These are phyloP conservation scores for Terana coerulea DNA, from an alignment of 768 basidiomycete genomes.

Conservation along the genomic window DNA sequence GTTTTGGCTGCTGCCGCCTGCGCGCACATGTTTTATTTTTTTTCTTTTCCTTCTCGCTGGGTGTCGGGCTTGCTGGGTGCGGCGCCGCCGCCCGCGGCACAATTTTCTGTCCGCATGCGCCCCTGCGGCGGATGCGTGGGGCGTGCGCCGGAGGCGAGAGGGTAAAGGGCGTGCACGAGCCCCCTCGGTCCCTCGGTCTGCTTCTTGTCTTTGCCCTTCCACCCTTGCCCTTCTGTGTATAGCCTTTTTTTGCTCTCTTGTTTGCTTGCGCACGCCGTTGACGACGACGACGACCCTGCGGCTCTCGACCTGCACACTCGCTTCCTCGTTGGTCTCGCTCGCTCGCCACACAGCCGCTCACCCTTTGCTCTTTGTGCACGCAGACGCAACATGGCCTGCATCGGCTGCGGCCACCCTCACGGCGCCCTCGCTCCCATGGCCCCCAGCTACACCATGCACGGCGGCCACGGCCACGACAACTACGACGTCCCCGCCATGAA, in stretches of 20 bases:
- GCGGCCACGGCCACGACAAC: conserved; percentile 23
- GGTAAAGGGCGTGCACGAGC: too few species aligned
- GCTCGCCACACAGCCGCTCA: conserved; percentile 46
- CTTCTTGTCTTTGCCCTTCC: not conserved
- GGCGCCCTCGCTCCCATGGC: conserved; percentile 25
- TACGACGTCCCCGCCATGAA: conserved; percentile 22
- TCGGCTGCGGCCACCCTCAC: conserved; percentile 70
- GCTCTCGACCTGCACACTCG: not conserved
- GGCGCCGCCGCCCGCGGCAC: not conserved
- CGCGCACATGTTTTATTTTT: not conserved
- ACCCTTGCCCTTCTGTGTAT: conserved; percentile 1
- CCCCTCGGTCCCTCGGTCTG: not conserved
- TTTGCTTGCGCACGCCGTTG: not conserved
- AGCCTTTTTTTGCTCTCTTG: not conserved
- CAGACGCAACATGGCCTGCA: conserved; percentile 75
- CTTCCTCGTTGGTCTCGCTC: conserved; percentile 31
- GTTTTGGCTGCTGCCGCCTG: not conserved
- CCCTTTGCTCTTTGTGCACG: conserved; percentile 37
- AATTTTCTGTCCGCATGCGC: not conserved
- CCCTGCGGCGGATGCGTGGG: too few species aligned
- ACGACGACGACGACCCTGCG: not conserved
- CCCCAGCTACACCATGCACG: conserved; percentile 18
- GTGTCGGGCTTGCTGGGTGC: too few species aligned
- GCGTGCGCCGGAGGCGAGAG: too few species aligned
- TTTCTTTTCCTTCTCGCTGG: not conserved